Conservation (phyloP, 805 yeast genomes). For the Nakazawaea peltata region DNA sequence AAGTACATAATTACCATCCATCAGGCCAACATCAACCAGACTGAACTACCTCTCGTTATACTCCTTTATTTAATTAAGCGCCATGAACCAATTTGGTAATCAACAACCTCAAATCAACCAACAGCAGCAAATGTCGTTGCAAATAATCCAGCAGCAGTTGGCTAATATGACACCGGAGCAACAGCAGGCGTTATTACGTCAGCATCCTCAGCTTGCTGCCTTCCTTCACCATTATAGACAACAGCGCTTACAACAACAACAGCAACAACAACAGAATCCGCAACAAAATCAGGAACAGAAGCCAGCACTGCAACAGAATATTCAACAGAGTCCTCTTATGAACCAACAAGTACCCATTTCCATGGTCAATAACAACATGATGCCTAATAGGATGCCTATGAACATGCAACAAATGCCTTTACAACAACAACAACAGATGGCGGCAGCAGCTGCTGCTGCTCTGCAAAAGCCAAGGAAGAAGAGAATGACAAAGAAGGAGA, state of each 20-base stretch:
- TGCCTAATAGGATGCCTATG: slow-evolving; percentile 1
- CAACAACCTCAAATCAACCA: slow-evolving; percentile 7
- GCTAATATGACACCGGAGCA: slow-evolving; percentile 28
- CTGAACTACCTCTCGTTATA: too few relatives aligned
- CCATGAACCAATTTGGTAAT: slow-evolving; percentile 1
- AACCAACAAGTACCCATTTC: slow-evolving; percentile 12
- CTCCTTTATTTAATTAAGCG: too few relatives aligned
- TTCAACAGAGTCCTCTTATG: slow-evolving; percentile 11
- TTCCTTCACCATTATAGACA: slow-evolving; percentile 26
- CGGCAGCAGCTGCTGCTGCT: not conserved
- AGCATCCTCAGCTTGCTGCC: slow-evolving; percentile 25
- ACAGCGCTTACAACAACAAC: slow-evolving; percentile 20
- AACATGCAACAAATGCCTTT: slow-evolving; percentile 6
- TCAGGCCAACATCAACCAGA: too few relatives aligned
- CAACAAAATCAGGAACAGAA: slow-evolving; percentile 14
- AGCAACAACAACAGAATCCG: slow-evolving; percentile 1
- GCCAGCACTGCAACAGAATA: not conserved
- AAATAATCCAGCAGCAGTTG: slow-evolving; percentile 17
- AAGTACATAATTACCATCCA: too few relatives aligned
- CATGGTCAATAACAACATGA: slow-evolving; percentile 10
- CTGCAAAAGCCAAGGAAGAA: slow-evolving; percentile 7
- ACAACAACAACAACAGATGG: slow-evolving; percentile 1
- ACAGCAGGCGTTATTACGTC: slow-evolving; percentile 21
- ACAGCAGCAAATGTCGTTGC: slow-evolving; percentile 9
- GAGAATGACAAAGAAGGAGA: slow-evolving; percentile 7